Percentiles rank a stretch among this genome's conserved stretches.
Conservation (phyloP, 1,284 basidiomycete species). For the Apiotrichum veenhuisii region DNA sequence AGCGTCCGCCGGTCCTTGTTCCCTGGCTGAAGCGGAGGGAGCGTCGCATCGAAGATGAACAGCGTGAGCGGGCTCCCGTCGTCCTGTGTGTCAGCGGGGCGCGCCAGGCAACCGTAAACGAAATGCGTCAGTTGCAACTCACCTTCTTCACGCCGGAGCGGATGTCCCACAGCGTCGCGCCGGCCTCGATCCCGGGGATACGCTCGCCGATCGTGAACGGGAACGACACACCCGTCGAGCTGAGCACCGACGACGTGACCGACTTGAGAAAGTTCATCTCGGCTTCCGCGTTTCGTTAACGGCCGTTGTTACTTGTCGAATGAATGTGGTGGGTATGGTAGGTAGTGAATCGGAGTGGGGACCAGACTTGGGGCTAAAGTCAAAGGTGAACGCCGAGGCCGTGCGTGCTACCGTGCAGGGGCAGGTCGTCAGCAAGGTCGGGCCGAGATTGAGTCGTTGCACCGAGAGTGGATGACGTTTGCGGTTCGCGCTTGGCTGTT, state of each 20-base stretch:
- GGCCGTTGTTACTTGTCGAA: too few species aligned
- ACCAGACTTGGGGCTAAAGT: too few species aligned
- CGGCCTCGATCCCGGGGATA: slow-evolving; percentile 62
- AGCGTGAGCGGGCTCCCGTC: slow-evolving; percentile 78
- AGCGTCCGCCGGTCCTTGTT: slow-evolving; percentile 57
- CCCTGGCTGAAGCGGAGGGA: slow-evolving; percentile 46
- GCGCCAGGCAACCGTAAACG: neutral
- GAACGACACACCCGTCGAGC: slow-evolving; percentile 82
- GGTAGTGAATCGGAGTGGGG: too few species aligned
- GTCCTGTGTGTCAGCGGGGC: slow-evolving; percentile 58
- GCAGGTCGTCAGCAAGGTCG: too few species aligned
- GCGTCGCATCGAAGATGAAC: slow-evolving; percentile 75
- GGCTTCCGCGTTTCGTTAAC: neutral
- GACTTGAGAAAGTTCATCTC: slow-evolving; percentile 51
- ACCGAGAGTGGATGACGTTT: too few species aligned
- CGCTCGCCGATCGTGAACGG: slow-evolving; percentile 82
- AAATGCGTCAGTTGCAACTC: slow-evolving; percentile 32
- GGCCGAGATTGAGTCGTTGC: too few species aligned
- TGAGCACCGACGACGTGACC: slow-evolving; percentile 65
- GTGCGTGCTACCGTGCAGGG: too few species aligned
- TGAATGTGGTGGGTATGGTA: too few species aligned
- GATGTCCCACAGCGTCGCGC: slow-evolving; percentile 70
- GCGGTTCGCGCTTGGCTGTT: too few species aligned
- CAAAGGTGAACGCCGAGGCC: too few species aligned
- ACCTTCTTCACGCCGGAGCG: slow-evolving; percentile 86